phyloP scores from a whole-genome alignment of 768 basidiomycete species.

The Boletus speciosus region DNA sequence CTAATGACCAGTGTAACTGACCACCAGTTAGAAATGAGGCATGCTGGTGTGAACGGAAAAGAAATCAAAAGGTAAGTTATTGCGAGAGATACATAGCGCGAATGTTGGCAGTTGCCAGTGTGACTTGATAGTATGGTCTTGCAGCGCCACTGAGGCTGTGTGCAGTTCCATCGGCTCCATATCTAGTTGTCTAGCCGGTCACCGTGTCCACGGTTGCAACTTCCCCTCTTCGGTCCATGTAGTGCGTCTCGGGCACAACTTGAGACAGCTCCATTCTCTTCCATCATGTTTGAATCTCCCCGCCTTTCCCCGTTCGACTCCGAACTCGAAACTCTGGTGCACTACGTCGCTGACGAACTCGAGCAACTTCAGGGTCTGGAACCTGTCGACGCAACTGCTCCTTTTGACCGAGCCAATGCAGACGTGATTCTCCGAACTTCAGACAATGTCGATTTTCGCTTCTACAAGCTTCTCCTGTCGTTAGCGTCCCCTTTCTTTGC shows the following conservation, averaged over 20 bases:
- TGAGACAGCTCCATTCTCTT: background rate
- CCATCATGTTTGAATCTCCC: conserved; percentile 16
- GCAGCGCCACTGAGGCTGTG: background rate
- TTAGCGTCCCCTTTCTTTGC: conserved; percentile 58
- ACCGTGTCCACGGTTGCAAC: conserved; percentile 2
- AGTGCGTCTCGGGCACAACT: background rate
- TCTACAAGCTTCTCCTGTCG: conserved; percentile 52
- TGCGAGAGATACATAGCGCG: background rate
- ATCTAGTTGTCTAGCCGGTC: conserved; percentile 1
- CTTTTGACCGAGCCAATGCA: conserved; percentile 48
- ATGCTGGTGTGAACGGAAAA: background rate
- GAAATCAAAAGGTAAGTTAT: background rate
- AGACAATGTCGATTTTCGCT: conserved; percentile 49
- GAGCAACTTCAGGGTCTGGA: background rate
- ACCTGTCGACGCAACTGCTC: conserved; percentile 32
- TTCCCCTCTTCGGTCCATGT: conserved; percentile 14
- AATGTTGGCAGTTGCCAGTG: too few species aligned
- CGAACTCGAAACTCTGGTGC: conserved; percentile 1
- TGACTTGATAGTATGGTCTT: background rate
- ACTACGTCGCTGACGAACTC: background rate
- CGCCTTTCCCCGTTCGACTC: conserved; percentile 1
- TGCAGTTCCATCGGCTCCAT: conserved; percentile 1
- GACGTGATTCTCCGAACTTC: conserved; percentile 56
- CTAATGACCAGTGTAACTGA: too few species aligned
- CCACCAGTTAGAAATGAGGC: too few species aligned